Base-by-base conservation (phyloP, 805 yeast species). In the Candida piceae region DNA sequence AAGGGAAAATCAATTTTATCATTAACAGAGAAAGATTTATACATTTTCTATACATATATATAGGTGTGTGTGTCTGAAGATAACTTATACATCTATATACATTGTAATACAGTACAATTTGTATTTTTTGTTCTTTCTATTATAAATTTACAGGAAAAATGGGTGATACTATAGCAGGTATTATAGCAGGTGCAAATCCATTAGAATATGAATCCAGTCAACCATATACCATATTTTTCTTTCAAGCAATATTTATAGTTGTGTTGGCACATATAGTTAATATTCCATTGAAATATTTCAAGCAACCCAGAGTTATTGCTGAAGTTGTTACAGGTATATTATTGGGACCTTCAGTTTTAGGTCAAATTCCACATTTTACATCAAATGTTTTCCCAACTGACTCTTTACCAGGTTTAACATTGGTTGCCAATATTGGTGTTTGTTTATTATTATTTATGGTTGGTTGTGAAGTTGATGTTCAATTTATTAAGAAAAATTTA, bases 271-370 rank as follows among this genome's bases (percentile, higher is more conserved):
- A 79, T 39, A 25, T 78, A 9, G 46, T 84, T 7, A 78, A 82
- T 52, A 63, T 66, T 27, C 86, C 88, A 0, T 59, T 84, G 12
- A 66, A 76, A 9, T 70, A 59, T 43, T 54, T 84, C 29, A 77
- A 76, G 46, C 93, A 84, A 55, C 95, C 95, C 0, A 67, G 78
- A 40, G 95, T 84, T 29, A 84, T 84, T 41, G 85, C 89, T 6
- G 95, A 84, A 51, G 93, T 84, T 33, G 66, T 84, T 8, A 69
- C 87, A 0, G 95, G 94, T 20, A 78, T 84, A 33, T 50, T 84
- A 2, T 58, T 84, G 34, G 90, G 93, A 0, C 90, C 90, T 1
- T 67, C 87, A 0, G 93, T 74, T 2, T 57, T 84, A 61, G 93
- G 93, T 4, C 75, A 69, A 30, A 74, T 83, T 23, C 87, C 88